Conservation (phyloP, 2,329 filamentous ascomycete genomes). For the Intubia oerlemansii region DNA sequence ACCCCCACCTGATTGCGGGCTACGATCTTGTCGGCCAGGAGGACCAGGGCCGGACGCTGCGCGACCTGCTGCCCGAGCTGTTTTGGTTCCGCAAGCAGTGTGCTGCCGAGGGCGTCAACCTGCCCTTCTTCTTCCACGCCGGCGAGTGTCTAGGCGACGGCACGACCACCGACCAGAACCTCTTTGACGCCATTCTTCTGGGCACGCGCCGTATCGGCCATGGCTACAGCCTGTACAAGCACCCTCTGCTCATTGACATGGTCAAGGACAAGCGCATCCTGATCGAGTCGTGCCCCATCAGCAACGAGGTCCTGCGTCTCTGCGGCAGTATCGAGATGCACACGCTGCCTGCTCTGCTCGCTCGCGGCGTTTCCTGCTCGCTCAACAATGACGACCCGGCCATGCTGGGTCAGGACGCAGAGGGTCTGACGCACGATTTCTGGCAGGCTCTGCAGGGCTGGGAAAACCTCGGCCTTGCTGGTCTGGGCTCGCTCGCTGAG, state of each 20-base stretch:
- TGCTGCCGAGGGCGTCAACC: constrained; percentile 50
- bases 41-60: constrained; percentile 53
- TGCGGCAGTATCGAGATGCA: constrained; percentile 10
- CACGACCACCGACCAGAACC: constrained; percentile 52
- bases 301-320: constrained; percentile 41
- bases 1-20: constrained; percentile 61
- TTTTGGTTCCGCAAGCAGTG: constrained; percentile 91
- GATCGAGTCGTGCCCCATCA: constrained; percentile 77
- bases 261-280: constrained; percentile 76
- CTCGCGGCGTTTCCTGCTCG: constrained; percentile 63
- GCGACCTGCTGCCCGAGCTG: constrained; percentile 59
- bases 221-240: constrained; percentile 73
- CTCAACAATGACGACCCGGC: constrained; percentile 79
- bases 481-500: constrained; percentile 70
- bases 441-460: constrained; percentile 86
- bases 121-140: constrained; percentile 93
- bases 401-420: constrained; percentile 63
- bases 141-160: constrained; percentile 68
- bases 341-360: constrained; percentile 62
- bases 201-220: constrained; percentile 81
- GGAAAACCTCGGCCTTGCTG: constrained; percentile 76
- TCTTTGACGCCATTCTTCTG: constrained; percentile 75
- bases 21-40: constrained; percentile 86
- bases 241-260: constrained; percentile 73
- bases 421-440: constrained; percentile 78